Base-by-base conservation (phyloP, 1,284 basidiomycete species). In the Athelia psychrophila region DNA sequence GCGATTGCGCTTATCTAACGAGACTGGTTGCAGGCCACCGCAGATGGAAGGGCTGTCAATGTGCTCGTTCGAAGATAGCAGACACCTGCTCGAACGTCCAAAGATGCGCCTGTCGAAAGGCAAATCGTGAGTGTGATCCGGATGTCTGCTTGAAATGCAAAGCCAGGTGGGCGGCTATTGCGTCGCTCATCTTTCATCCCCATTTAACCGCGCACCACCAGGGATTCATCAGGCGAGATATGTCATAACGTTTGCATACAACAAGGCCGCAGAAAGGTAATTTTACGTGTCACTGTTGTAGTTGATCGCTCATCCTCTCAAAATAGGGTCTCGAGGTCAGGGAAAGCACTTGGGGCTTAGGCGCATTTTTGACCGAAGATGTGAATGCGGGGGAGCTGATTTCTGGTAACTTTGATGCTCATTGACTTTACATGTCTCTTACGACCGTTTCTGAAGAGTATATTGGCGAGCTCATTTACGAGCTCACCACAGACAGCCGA, bases 111-210 rank as follows among this genome's bases (percentile, higher is more conserved):
- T 80, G 78, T 55, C 51, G 55, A 13, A 58, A 57, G 44, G 54
- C 58, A 0, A 42, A 56, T 2, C 64, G 71, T 47, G 77, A 80
- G 58, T 79, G 79, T 52, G 72, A 76, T 58, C 70, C 73, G 22
- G 70, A 72, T 45, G 23, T 65, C 1, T 75, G 73, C 53, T 18
- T 30, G 20, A 54, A 54, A 22, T 65, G 62, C 52, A 62, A 67
- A 44, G 60, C 65, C 42, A 72, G 61, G 74, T 73, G 49, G 45
- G 27, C 27, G 27, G 27, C 13, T 5, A 30, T 30, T 30, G 27
- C 5, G 27, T 30, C 5, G 13, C 27, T 30, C 27, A 30, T 6
- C 13, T 6, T 30, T 13, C 13, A 13, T 13, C 27, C 13, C 13
- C 27, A 30, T 13, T 30, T 5, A 30, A 30, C 13, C 27, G 13